A percentile compares a stretch with the other conserved stretches of the same genome.
phyloP scores from a whole-genome alignment of 2,329 filamentous ascomycete species.

The Aspergillus bombycis region DNA sequence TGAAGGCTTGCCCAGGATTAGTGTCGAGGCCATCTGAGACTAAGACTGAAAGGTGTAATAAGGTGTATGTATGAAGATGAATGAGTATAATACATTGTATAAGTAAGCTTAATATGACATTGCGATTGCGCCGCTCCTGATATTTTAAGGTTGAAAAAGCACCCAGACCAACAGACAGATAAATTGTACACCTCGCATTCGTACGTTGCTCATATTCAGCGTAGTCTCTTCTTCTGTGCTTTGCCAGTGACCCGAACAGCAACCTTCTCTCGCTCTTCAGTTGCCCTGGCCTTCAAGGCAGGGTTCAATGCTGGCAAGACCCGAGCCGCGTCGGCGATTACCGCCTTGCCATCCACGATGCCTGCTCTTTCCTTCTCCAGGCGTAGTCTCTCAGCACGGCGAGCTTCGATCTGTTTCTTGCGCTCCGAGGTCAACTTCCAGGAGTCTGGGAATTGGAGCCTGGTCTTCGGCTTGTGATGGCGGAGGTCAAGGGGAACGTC shows the following conservation, averaged over 20 bases:
- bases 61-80: conserved; percentile 4
- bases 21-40: not conserved
- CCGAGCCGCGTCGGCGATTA: conserved; percentile 40
- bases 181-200: conserved; percentile 7
- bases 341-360: conserved; percentile 55
- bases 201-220: conserved; percentile 13
- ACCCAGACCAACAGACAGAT: conserved; percentile 9
- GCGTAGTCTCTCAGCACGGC: conserved; percentile 56
- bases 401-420: conserved; percentile 64
- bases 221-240: conserved; percentile 22
- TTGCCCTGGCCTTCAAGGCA: conserved; percentile 25
- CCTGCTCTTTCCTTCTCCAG: conserved; percentile 63
- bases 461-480: conserved; percentile 73
- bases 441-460: conserved; percentile 73
- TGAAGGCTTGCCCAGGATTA: not conserved
- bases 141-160: conserved; percentile 31
- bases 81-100: conserved; percentile 31
- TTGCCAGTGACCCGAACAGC: conserved; percentile 20
- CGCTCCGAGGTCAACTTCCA: conserved; percentile 80
- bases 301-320: conserved; percentile 38
- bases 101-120: conserved; percentile 27
- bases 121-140: conserved; percentile 39
- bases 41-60: not conserved
- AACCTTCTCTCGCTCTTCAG: conserved; percentile 27
- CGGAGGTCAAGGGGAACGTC: conserved; percentile 89